Evolutionary conservation across 2,329 filamentous ascomycete species (phyloP).

Genomic region (Venturia aucupariae): DNA sequence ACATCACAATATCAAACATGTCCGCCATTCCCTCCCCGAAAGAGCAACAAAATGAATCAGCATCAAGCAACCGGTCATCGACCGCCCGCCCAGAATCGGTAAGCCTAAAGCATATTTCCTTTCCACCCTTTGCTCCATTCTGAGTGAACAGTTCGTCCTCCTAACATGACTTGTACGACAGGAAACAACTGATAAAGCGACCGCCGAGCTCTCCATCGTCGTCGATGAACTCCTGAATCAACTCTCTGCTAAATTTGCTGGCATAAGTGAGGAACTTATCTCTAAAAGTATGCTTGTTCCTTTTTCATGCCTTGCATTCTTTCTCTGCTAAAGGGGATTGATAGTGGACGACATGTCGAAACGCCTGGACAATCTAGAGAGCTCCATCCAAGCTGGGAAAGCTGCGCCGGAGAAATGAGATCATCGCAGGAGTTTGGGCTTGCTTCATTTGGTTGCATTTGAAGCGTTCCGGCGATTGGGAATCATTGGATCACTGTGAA

Average conservation of each 20-base stretch:
- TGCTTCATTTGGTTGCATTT: neutral
- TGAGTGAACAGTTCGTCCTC: neutral
- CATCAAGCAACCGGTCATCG: constrained; percentile 1
- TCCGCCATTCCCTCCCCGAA: neutral
- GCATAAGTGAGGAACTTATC: constrained; percentile 77
- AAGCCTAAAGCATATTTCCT: neutral
- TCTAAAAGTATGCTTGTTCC: constrained; percentile 59
- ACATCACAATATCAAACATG: neutral
- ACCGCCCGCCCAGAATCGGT: constrained; percentile 2
- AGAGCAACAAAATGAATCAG: neutral
- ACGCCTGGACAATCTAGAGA: constrained; percentile 73
- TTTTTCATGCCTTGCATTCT: neutral
- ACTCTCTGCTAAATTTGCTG: constrained; percentile 75
- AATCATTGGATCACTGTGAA: neutral
- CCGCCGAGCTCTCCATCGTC: constrained; percentile 61
- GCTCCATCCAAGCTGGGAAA: constrained; percentile 51
- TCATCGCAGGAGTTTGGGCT: neutral
- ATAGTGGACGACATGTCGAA: constrained; percentile 91
- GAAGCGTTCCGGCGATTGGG: neutral
- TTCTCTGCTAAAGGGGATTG: constrained; percentile 9
- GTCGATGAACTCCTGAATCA: constrained; percentile 83
- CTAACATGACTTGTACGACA: neutral
- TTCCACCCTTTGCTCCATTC: neutral
- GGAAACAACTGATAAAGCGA: constrained; percentile 35
- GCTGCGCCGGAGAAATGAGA: constrained; percentile 27